Percentiles rank a stretch among this genome's conserved stretches.
phyloP scores from a whole-genome alignment of 2,329 filamentous ascomycete genomes.

The Pseudogymnoascus pannorum region DNA sequence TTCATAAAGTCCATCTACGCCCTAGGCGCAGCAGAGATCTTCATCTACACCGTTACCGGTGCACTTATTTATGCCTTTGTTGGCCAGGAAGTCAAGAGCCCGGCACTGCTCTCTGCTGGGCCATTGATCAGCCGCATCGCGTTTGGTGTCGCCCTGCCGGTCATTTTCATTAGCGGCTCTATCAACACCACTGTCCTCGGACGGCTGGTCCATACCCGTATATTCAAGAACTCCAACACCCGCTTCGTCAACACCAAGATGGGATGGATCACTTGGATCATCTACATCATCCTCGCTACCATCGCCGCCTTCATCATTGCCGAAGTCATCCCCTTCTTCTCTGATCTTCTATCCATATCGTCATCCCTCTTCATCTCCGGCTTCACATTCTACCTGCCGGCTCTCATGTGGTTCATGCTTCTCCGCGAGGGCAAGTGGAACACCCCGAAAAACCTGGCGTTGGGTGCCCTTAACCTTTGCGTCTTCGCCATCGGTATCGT shows the following conservation, averaged over 20 bases:
- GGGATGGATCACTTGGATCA: conserved; percentile 34
- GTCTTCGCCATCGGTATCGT: conserved; percentile 20
- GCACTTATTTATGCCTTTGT: conserved; percentile 54
- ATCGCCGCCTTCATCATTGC: conserved; percentile 49
- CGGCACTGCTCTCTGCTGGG: conserved; percentile 50
- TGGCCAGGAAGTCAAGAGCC: conserved; percentile 46
- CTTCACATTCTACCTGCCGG: conserved; percentile 25
- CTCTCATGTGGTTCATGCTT: conserved; percentile 24
- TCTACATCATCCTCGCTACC: conserved; percentile 38
- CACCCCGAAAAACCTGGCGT: conserved; percentile 18
- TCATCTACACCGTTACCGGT: conserved; percentile 50
- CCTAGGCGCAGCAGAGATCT: conserved; percentile 44
- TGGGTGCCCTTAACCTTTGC: conserved; percentile 18
- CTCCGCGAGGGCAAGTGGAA: conserved; percentile 24
- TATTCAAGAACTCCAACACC: conserved; percentile 20
- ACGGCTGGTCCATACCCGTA: conserved; percentile 23
- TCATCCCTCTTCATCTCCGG: conserved; percentile 23
- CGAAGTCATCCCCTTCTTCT: conserved; percentile 50
- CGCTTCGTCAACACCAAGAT: conserved; percentile 21
- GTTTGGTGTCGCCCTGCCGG: conserved; percentile 53
- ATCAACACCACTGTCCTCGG: conserved; percentile 50
- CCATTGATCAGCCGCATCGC: conserved; percentile 46
- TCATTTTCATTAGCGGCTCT: conserved; percentile 55
- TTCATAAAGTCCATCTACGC: conserved; percentile 35
- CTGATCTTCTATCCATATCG: conserved; percentile 36